phyloP scores from a whole-genome alignment of 2,329 filamentous ascomycete genomes.

The Seiridium unicorne region DNA sequence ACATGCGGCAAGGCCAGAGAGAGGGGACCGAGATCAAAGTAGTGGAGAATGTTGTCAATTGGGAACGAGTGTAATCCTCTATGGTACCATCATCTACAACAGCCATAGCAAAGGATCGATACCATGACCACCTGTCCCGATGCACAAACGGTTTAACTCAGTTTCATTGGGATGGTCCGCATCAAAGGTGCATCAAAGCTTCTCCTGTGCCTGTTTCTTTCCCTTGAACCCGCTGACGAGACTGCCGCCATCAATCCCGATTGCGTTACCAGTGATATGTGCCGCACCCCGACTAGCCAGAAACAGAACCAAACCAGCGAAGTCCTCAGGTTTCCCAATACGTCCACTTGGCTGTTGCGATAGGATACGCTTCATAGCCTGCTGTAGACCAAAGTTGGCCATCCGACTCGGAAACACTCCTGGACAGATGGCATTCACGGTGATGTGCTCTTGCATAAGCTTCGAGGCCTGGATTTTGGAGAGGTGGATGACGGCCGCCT shows the following conservation, averaged over 20 bases:
- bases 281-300: constrained; percentile 8
- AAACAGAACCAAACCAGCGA: constrained; percentile 7
- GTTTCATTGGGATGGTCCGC: too few relatives aligned
- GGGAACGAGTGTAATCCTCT: not conserved
- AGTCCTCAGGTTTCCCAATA: constrained; percentile 10
- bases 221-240: constrained; percentile 6
- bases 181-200: not conserved
- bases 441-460: constrained; percentile 10
- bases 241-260: constrained; percentile 8
- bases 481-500: constrained; percentile 10
- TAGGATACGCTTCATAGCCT: not conserved
- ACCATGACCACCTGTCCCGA: too few relatives aligned
- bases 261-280: constrained; percentile 9
- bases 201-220: not conserved
- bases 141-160: too few relatives aligned
- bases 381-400: constrained; percentile 7
- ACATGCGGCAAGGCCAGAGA: not conserved
- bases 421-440: constrained; percentile 9
- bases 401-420: constrained; percentile 10
- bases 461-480: constrained; percentile 7
- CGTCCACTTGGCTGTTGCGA: constrained; percentile 8
- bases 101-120: too few relatives aligned
- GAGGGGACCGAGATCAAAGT: not conserved
- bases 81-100: too few relatives aligned
- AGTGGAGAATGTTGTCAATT: not conserved